phyloP scores from a whole-genome alignment of 352 stramenopile genomes.

The Pythium sp. region DNA sequence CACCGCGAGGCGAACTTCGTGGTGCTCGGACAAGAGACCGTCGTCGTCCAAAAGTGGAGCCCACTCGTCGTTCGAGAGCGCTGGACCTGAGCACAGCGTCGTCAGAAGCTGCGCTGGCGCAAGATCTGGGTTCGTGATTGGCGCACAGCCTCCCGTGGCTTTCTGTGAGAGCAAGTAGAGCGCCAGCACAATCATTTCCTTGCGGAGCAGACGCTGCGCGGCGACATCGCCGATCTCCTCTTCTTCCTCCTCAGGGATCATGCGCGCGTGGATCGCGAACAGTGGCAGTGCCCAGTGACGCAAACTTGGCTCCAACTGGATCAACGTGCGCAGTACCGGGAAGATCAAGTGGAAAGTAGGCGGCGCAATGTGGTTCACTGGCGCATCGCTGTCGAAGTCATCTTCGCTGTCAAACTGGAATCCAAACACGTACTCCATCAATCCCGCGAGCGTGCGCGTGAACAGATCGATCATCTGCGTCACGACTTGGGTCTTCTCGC shows the following conservation, averaged over 20 bases:
- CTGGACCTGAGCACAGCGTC: slow-evolving; percentile 51
- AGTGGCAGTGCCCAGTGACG: slow-evolving; percentile 71
- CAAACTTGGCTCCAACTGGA: slow-evolving; percentile 47
- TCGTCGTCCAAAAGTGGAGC: slow-evolving; percentile 61
- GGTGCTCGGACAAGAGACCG: slow-evolving; percentile 63
- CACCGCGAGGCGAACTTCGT: slow-evolving; percentile 49
- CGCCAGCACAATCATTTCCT: slow-evolving; percentile 72
- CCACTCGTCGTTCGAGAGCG: slow-evolving; percentile 65
- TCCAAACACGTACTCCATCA: slow-evolving; percentile 82
- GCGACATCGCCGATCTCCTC: slow-evolving; percentile 84
- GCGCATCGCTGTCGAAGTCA: slow-evolving; percentile 66
- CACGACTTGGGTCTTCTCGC: slow-evolving; percentile 37
- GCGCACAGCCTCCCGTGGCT: slow-evolving; percentile 37
- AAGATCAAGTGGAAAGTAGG: slow-evolving; percentile 80
- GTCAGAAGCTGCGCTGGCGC: slow-evolving; percentile 51
- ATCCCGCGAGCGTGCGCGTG: slow-evolving; percentile 44
- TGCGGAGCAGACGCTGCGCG: slow-evolving; percentile 66
- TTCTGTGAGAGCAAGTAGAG: slow-evolving; percentile 63
- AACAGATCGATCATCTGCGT: slow-evolving; percentile 48
- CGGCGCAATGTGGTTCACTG: slow-evolving; percentile 64
- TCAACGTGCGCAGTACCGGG: slow-evolving; percentile 58
- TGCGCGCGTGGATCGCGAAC: slow-evolving; percentile 75
- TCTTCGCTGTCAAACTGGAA: slow-evolving; percentile 79
- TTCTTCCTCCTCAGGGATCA: slow-evolving; percentile 87
- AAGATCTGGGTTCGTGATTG: slow-evolving; percentile 69